These are phyloP conservation scores for Sphaceloma murrayae DNA, from an alignment of 2,329 filamentous ascomycete species.

Conservation along the genomic window DNA sequence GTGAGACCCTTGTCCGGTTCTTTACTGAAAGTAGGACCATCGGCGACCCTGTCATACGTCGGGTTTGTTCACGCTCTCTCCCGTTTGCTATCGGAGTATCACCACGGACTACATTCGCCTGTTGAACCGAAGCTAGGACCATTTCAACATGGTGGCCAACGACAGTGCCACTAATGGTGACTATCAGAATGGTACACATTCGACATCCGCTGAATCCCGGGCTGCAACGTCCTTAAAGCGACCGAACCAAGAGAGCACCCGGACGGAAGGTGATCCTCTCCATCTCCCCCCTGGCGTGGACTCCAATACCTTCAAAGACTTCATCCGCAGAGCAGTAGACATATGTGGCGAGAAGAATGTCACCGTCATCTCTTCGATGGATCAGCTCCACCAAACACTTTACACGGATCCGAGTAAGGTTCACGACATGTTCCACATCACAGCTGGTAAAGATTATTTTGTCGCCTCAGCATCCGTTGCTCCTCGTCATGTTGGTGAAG, in stretches of 20 bases:
- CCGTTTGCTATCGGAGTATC: too few relatives aligned
- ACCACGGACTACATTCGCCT: too few relatives aligned
- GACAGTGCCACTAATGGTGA: slow-evolving; percentile 7
- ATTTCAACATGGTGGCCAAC: slow-evolving; percentile 7
- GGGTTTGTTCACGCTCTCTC: too few relatives aligned
- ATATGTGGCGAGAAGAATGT: slow-evolving; percentile 14
- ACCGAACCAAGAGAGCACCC: neutral
- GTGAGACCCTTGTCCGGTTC: too few relatives aligned
- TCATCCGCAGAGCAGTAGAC: neutral
- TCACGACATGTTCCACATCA: slow-evolving; percentile 25
- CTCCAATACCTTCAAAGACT: slow-evolving; percentile 4
- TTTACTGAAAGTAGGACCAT: too few relatives aligned
- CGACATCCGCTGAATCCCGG: neutral
- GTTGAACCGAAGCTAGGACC: too few relatives aligned
- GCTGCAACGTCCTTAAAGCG: neutral
- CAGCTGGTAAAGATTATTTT: slow-evolving; percentile 35
- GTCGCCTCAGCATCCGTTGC: slow-evolving; percentile 37
- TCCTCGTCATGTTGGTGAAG: slow-evolving; percentile 33
- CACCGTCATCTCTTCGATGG: slow-evolving; percentile 7
- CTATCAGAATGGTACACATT: neutral
- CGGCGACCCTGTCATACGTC: too few relatives aligned
- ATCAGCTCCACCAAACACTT: slow-evolving; percentile 13
- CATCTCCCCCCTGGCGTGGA: slow-evolving; percentile 3
- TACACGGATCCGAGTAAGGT: slow-evolving; percentile 17
- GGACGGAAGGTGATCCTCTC: slow-evolving; percentile 12